These are phyloP conservation scores for Didymella lethalis DNA, from an alignment of 2,329 filamentous ascomycete species.

Conservation along the genomic window DNA sequence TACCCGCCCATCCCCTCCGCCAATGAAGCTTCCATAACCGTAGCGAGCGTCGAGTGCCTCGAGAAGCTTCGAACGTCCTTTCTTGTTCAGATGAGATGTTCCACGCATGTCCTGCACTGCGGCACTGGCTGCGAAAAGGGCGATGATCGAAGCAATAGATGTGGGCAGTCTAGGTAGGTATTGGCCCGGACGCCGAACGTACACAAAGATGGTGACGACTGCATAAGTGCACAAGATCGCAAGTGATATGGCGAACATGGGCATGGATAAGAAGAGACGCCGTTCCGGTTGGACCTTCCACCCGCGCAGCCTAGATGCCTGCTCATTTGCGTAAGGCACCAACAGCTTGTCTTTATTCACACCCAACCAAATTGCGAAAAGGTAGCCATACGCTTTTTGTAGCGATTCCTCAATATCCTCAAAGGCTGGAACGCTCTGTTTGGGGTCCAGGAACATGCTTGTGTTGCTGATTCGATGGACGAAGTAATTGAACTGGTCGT, in stretches of 20 bases:
- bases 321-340: slow-evolving; percentile 12
- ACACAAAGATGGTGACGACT: slow-evolving; percentile 53
- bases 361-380: slow-evolving; percentile 57
- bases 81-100: slow-evolving; percentile 28
- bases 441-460: slow-evolving; percentile 49
- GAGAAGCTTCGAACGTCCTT: slow-evolving; percentile 28
- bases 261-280: slow-evolving; percentile 59
- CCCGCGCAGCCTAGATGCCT: neutral
- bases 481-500: slow-evolving; percentile 61
- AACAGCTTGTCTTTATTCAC: slow-evolving; percentile 55
- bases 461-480: slow-evolving; percentile 43
- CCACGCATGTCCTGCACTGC: slow-evolving; percentile 49
- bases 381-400: slow-evolving; percentile 41
- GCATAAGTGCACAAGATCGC: slow-evolving; percentile 55
- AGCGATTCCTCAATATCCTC: slow-evolving; percentile 34
- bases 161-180: slow-evolving; percentile 61
- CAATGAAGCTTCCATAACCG: slow-evolving; percentile 62
- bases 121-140: slow-evolving; percentile 58
- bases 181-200: slow-evolving; percentile 49
- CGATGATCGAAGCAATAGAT: slow-evolving; percentile 57
- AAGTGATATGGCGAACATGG: slow-evolving; percentile 57
- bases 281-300: slow-evolving; percentile 20
- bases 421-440: slow-evolving; percentile 43
- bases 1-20: slow-evolving; percentile 53
- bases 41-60: slow-evolving; percentile 40